Percentiles rank a stretch among this genome's conserved stretches.
Evolutionary conservation across 352 stramenopile genomes (phyloP).

Genomic region (Globisporangium takayamanum): DNA sequence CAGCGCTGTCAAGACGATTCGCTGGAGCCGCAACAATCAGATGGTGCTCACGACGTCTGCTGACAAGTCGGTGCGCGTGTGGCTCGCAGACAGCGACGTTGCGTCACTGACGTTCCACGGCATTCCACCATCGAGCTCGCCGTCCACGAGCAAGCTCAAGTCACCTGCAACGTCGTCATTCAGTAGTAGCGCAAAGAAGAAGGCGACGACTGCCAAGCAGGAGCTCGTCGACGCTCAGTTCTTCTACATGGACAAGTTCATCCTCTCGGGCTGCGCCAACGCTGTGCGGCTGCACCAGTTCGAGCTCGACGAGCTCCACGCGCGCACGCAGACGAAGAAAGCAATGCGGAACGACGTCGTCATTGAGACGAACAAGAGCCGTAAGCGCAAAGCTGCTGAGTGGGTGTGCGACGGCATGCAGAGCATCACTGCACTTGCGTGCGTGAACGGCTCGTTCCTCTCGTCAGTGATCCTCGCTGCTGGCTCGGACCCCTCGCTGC

Average conservation of each 20-base stretch:
- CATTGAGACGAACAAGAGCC: conserved; percentile 47
- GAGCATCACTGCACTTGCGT: conserved; percentile 54
- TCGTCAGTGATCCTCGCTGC: conserved; percentile 69
- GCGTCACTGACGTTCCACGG: conserved; percentile 54
- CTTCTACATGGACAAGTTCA: conserved; percentile 88
- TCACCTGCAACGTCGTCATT: conserved; percentile 4
- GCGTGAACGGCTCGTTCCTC: conserved; percentile 75
- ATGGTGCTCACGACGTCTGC: conserved; percentile 60
- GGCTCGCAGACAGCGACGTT: conserved; percentile 55
- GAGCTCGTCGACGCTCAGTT: conserved; percentile 69
- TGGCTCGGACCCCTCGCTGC: conserved; percentile 71
- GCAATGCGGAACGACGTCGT: conserved; percentile 33
- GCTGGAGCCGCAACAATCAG: conserved; percentile 72
- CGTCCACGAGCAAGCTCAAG: conserved; percentile 12
- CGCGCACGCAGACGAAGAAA: conserved; percentile 28
- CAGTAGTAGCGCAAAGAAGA: conserved; percentile 41
- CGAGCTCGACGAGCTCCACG: conserved; percentile 55
- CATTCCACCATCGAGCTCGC: conserved; percentile 20
- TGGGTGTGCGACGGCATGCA: conserved; percentile 66
- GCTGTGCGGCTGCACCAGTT: conserved; percentile 64
- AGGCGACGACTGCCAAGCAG: conserved; percentile 17
- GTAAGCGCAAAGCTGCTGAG: conserved; percentile 58
- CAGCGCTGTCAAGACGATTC: conserved; percentile 50
- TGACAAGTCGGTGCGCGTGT: conserved; percentile 67
- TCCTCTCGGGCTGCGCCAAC: conserved; percentile 64